Evolutionary conservation across 176 grass and related monocot species (phyloP).

Genomic region (Pharus latifolius): DNA sequence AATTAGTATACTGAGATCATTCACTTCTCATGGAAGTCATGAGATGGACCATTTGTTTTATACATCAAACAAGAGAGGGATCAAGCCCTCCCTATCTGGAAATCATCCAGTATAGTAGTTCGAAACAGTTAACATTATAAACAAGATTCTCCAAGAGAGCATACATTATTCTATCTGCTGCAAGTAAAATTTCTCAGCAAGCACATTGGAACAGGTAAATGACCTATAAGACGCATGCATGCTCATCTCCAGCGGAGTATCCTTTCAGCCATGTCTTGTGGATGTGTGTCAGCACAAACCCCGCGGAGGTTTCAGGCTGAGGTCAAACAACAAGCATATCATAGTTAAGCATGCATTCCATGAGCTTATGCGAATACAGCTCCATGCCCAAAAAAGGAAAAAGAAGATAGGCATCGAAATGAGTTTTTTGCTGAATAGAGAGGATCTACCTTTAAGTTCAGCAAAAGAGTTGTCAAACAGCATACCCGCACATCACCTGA

Average conservation of each 20-base stretch:
- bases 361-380: background rate
- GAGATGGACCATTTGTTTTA: background rate
- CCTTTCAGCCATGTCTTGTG: constrained; percentile 75
- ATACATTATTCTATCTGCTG: background rate
- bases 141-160: background rate
- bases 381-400: constrained; percentile 1
- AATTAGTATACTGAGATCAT: background rate
- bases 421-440: background rate
- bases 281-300: constrained; percentile 37
- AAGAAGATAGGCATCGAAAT: background rate
- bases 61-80: background rate
- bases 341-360: background rate
- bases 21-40: background rate
- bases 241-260: constrained; percentile 20
- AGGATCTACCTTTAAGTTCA: constrained; percentile 53
- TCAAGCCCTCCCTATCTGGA: background rate
- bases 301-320: constrained; percentile 42
- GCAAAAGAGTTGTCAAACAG: constrained; percentile 47
- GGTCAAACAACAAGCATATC: background rate
- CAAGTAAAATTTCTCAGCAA: background rate
- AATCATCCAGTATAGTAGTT: background rate
- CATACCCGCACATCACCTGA: constrained; percentile 38
- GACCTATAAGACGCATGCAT: constrained; percentile 14
- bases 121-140: background rate
- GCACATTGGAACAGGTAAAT: background rate